Evolutionary conservation across 2,329 filamentous ascomycete genomes (phyloP).

Genomic region (Akanthomyces uredinophilus): DNA sequence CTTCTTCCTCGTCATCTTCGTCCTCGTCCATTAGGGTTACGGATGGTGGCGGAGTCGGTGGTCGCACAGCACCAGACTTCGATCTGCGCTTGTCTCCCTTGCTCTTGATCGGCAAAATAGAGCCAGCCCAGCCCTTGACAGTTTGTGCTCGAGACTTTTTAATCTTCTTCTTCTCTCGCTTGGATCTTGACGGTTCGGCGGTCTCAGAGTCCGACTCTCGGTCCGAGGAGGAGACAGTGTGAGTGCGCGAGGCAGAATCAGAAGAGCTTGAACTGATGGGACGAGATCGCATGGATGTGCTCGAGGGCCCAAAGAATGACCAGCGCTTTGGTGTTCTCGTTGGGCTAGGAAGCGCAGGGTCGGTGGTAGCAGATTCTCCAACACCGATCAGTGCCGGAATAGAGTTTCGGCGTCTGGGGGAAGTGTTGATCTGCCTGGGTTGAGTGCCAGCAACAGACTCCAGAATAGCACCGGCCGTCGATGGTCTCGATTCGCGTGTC

Average conservation of each 20-base stretch:
- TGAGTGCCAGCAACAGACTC: conserved; percentile 37
- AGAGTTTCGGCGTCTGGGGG: conserved; percentile 52
- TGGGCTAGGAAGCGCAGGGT: conserved; percentile 40
- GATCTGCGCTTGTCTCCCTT: conserved; percentile 44
- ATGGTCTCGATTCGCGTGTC: conserved; percentile 52
- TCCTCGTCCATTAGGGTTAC: conserved; percentile 24
- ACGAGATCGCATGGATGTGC: conserved; percentile 42
- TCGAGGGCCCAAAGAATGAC: conserved; percentile 51
- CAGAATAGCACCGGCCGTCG: conserved; percentile 66
- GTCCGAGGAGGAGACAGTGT: conserved; percentile 31
- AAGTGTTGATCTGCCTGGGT: conserved; percentile 21
- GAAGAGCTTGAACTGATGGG: conserved; percentile 44
- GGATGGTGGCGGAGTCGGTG: conserved; percentile 43
- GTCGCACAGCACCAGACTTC: conserved; percentile 34
- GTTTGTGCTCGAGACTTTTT: conserved; percentile 54
- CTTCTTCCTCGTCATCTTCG: conserved; percentile 26
- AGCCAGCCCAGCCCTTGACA: conserved; percentile 68
- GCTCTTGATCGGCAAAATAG: conserved; percentile 59
- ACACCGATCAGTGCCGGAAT: conserved; percentile 49
- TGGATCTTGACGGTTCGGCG: conserved; percentile 18
- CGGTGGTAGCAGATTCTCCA: conserved; percentile 30
- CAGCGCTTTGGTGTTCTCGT: conserved; percentile 52
- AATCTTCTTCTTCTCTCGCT: conserved; percentile 24
- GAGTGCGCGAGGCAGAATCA: conserved; percentile 30
- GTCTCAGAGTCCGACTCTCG: conserved; percentile 30